phyloP scores from a whole-genome alignment of 1,139 yeast species.

The Suhomyces guaymorum region DNA sequence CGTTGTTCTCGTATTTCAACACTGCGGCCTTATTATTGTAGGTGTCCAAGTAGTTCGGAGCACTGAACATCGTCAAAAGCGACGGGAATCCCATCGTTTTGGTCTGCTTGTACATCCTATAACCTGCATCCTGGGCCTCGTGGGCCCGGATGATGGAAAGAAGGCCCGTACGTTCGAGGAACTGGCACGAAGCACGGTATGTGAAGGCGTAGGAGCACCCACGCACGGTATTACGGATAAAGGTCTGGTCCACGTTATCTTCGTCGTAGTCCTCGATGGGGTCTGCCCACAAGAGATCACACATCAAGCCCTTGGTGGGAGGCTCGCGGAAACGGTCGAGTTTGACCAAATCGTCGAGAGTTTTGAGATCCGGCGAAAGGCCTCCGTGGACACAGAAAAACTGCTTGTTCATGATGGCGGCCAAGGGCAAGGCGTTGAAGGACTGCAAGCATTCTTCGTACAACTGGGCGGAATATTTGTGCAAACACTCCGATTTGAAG shows the following conservation, averaged over 20 bases:
- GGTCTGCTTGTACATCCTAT: constrained; percentile 89
- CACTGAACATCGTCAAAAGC: constrained; percentile 87
- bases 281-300: constrained; percentile 96
- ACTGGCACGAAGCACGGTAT: constrained; percentile 79
- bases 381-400: constrained; percentile 98
- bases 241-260: constrained; percentile 56
- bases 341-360: constrained; percentile 66
- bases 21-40: constrained; percentile 97
- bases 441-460: constrained; percentile 79
- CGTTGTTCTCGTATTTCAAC: constrained; percentile 83
- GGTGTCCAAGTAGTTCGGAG: constrained; percentile 92
- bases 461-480: constrained; percentile 68
- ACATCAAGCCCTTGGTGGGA: constrained; percentile 91
- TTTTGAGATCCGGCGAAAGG: constrained; percentile 79
- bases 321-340: constrained; percentile 88
- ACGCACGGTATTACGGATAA: constrained; percentile 69
- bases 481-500: constrained; percentile 85
- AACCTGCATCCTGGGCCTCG: constrained; percentile 98
- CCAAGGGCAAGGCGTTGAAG: constrained; percentile 86
- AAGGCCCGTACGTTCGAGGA: constrained; percentile 76
- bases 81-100: constrained; percentile 90
- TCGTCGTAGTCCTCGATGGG: constrained; percentile 88
- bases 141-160: constrained; percentile 90
- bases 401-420: constrained; percentile 92
- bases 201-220: constrained; percentile 94